Percentiles rank a stretch among this genome's conserved stretches.
phyloP scores from a whole-genome alignment of 306 rosid species.

The Begonia fuchsioides region DNA sequence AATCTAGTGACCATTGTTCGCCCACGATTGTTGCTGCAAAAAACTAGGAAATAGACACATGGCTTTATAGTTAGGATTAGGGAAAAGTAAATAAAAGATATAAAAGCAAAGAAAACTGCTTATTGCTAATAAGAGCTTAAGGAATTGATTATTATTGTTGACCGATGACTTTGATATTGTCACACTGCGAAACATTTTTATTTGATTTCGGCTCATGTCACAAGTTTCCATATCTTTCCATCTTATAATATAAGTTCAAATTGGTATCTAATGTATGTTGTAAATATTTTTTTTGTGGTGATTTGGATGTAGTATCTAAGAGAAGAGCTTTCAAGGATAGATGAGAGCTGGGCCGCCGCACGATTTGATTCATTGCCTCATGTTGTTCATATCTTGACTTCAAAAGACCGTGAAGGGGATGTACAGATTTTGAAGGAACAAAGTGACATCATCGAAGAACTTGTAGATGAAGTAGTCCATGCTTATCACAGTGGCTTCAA shows the following conservation, averaged over 20 bases:
- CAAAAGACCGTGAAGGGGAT: slow-evolving; percentile 88
- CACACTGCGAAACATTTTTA: background rate
- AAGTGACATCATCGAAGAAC: slow-evolving; percentile 91
- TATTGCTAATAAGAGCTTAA: too few species aligned
- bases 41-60: too few species aligned
- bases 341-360: slow-evolving; percentile 84
- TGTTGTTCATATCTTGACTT: slow-evolving; percentile 94
- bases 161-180: background rate
- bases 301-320: slow-evolving; percentile 64
- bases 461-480: slow-evolving; percentile 98
- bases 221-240: background rate
- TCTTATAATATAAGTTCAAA: background rate
- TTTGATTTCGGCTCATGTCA: background rate
- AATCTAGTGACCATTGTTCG: too few species aligned
- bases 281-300: slow-evolving; percentile 7
- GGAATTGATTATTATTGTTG: too few species aligned
- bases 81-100: too few species aligned
- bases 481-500: slow-evolving; percentile 92
- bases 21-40: too few species aligned
- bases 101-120: too few species aligned
- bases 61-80: too few species aligned
- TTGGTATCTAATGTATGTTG: background rate
- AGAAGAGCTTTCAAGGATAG: slow-evolving; percentile 59
- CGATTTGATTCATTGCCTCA: slow-evolving; percentile 99
- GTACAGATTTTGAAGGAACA: slow-evolving; percentile 79